Evolutionary conservation across 2,329 filamentous ascomycete genomes (phyloP).

Genomic region (Apiospora sp.): DNA sequence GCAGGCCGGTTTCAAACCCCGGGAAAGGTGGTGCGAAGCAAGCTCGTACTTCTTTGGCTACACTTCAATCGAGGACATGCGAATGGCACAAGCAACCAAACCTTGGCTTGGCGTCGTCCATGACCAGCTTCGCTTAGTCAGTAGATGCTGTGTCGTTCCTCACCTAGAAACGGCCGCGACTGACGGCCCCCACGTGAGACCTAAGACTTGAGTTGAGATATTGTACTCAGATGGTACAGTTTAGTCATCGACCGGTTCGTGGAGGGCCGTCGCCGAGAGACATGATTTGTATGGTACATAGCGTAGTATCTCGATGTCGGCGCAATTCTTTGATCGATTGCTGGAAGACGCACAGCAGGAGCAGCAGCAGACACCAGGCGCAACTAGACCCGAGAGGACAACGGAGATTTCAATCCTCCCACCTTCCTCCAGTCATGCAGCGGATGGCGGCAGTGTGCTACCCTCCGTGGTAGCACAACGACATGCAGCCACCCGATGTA

Average conservation of each 20-base stretch:
- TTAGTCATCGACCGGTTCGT: not conserved
- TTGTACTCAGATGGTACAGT: not conserved
- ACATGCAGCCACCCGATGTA: not conserved
- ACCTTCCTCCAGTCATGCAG: slow-evolving; percentile 9
- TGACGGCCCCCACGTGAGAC: not conserved
- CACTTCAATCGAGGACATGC: slow-evolving; percentile 12
- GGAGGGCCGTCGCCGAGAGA: not conserved
- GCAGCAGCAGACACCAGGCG: not conserved
- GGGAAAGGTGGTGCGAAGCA: not conserved
- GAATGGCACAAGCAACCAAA: not conserved
- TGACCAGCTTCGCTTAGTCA: not conserved
- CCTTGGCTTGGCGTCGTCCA: not conserved
- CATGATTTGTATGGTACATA: not conserved
- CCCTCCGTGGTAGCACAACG: not conserved
- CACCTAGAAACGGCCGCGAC: not conserved
- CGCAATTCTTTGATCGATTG: not conserved
- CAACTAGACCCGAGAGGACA: slow-evolving; percentile 15
- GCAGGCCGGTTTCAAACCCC: not conserved
- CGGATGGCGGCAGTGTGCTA: slow-evolving; percentile 1
- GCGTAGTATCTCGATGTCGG: slow-evolving; percentile 1
- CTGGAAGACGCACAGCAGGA: not conserved
- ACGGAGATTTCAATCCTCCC: slow-evolving; percentile 11
- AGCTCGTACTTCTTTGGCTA: not conserved
- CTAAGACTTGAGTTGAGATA: not conserved
- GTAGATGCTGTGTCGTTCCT: not conserved